These are phyloP conservation scores for Malassezia brasiliensis DNA, from an alignment of 1,284 basidiomycete species.

Conservation along the genomic window DNA sequence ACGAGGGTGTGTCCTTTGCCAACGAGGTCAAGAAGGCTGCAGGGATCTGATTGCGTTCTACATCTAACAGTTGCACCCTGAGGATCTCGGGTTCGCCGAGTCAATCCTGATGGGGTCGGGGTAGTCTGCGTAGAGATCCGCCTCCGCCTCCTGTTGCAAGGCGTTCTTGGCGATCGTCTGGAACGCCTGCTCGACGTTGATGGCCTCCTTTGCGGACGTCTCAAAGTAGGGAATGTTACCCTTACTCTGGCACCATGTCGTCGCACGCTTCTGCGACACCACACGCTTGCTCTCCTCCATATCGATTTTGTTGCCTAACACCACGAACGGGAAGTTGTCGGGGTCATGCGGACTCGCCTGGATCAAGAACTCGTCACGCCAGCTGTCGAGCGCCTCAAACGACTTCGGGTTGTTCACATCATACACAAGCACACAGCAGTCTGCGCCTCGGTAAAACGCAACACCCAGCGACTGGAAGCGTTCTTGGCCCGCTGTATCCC, in stretches of 20 bases:
- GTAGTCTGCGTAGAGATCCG: constrained; percentile 96
- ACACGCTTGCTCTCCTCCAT: constrained; percentile 97
- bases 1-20: constrained; percentile 24
- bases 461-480: constrained; percentile 38
- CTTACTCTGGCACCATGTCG: constrained; percentile 99
- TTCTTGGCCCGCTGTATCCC: constrained; percentile 97
- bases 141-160: constrained; percentile 88
- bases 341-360: constrained; percentile 94
- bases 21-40: constrained; percentile 40
- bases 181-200: constrained; percentile 99
- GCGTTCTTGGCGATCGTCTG: constrained; percentile 98
- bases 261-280: constrained; percentile 98
- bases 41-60: constrained; percentile 17
- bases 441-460: constrained; percentile 89
- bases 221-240: constrained; percentile 99
- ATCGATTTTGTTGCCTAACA: constrained; percentile 99
- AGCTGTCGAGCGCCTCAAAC: constrained; percentile 65
- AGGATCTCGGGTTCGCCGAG: constrained; percentile 57
- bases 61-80: constrained; percentile 35
- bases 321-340: constrained; percentile 87
- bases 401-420: constrained; percentile 98
- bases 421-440: constrained; percentile 98
- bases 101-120: constrained; percentile 98
- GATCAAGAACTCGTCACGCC: constrained; percentile 48
- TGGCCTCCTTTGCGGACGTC: constrained; percentile 98